Conservation (phyloP, 169 alveolate genomes). For the Toxoplasma gondii region DNA sequence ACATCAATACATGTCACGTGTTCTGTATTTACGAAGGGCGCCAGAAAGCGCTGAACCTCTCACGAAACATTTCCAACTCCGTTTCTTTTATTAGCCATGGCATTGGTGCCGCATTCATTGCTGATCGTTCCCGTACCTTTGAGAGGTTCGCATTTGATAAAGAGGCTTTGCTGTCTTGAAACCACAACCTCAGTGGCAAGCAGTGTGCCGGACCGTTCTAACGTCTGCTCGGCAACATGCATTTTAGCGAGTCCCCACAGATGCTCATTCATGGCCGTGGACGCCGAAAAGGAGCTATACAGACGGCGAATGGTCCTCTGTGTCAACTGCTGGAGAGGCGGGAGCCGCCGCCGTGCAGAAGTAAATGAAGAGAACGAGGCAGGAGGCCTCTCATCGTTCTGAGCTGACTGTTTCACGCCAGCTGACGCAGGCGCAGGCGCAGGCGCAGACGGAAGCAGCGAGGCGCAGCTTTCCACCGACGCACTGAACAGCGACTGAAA, state of each 20-base stretch:
- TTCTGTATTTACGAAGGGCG: too few species aligned
- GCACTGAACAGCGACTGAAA: constrained; percentile 42
- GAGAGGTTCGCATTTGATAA: constrained; percentile 26
- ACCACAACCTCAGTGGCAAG: constrained; percentile 41
- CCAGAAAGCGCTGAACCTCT: too few species aligned
- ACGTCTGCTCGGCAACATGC: constrained; percentile 27
- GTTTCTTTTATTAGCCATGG: too few species aligned
- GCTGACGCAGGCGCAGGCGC: neutral
- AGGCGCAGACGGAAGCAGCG: constrained; percentile 10
- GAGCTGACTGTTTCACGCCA: neutral
- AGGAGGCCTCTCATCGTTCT: neutral
- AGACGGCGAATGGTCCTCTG: neutral
- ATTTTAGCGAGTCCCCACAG: constrained; percentile 51
- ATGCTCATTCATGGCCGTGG: constrained; percentile 43
- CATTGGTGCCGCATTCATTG: too few species aligned
- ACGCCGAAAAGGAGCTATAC: constrained; percentile 26
- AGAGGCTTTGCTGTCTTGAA: neutral
- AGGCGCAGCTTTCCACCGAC: constrained; percentile 35
- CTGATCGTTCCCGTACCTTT: neutral
- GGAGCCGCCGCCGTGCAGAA: neutral
- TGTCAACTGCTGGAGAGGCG: constrained; percentile 14
- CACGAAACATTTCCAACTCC: too few species aligned
- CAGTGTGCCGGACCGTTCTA: constrained; percentile 35
- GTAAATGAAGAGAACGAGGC: neutral
- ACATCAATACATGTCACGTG: too few species aligned